Conservation (phyloP, 306 rosid species). For the peach (Prunus persica) region DNA sequence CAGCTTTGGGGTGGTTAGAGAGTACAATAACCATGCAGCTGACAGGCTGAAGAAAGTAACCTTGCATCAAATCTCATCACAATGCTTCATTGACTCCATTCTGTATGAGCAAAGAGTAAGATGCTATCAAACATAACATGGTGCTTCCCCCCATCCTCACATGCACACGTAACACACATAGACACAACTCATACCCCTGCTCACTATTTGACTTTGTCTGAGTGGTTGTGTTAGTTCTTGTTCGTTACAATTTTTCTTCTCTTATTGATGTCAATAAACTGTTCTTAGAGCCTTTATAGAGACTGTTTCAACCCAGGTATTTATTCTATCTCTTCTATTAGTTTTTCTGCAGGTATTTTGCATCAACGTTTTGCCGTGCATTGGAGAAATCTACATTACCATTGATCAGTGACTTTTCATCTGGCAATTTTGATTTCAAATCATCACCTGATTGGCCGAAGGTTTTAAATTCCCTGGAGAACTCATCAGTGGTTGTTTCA, state of each 20-base stretch:
- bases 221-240: background rate
- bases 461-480: conserved; percentile 50
- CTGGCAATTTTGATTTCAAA: conserved; percentile 37
- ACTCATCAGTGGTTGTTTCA: conserved; percentile 22
- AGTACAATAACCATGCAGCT: conserved; percentile 22
- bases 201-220: conserved; percentile 10
- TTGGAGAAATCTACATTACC: conserved; percentile 51
- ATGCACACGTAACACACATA: background rate
- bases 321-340: conserved; percentile 46
- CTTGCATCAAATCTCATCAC: conserved; percentile 59
- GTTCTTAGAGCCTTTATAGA: conserved; percentile 9
- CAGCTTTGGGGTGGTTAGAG: conserved; percentile 33
- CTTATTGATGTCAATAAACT: background rate
- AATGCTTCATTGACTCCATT: conserved; percentile 57
- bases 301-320: conserved; percentile 12
- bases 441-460: conserved; percentile 58
- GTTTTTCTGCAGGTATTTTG: conserved; percentile 78
- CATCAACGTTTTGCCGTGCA: conserved; percentile 61
- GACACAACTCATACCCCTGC: background rate
- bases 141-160: background rate
- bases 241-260: background rate
- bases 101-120: conserved; percentile 76
- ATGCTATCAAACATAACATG: conserved; percentile 9
- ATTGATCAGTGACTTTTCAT: conserved; percentile 27
- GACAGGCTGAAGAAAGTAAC: conserved; percentile 48